Evolutionary conservation across 139 green algal species (phyloP), one percentile per base, ranked within the genome.

Genomic region (Chlorella ohadii): DNA sequence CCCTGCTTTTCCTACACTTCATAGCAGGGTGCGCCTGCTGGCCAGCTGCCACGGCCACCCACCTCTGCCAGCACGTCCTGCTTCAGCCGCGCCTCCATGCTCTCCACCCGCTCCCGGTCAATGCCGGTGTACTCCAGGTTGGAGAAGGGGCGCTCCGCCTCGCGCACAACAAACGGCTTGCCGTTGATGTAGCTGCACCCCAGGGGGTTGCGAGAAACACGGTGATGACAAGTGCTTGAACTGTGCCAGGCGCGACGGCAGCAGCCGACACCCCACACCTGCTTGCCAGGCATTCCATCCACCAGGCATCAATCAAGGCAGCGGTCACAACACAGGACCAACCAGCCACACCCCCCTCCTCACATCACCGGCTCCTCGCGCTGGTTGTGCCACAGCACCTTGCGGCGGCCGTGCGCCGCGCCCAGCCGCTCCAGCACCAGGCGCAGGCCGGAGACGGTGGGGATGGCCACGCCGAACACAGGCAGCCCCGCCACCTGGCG

Each of bases 91-190:
- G 83, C 81, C 89, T 99, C 96, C 96, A 99, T 99, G 67, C 93
- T 91, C 89, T 99, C 96, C 72, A 99, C 95, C 1, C 96, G 70
- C 38, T 83, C 68, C 56, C 81, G 83, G 82, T 96, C 87, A 65
- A 97, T 98, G 68, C 96, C 94, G 79, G 96, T 98, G 90, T 99
- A 99, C 88, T 99, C 96, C 36, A 99, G 87, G 80, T 99, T 99
- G 78, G 90, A 91, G 87, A 99, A 99, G 6, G 96, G 96, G 85
- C 95, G 90, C 85, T 97, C 95, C 41, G 93, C 89, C 87, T 99
- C 96, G 0, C 96, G 89, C 74, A 98, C 93, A 28, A 99, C 96
- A 88, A 96, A 99, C 0, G 96, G 96, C 73, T 93, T 87, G 71
- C 96, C 56, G 59, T 71, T 72, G 76, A 82, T 82, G 76, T 82